Base-by-base conservation (phyloP, 345 rosid species). In the Hibiscus syriacus region DNA sequence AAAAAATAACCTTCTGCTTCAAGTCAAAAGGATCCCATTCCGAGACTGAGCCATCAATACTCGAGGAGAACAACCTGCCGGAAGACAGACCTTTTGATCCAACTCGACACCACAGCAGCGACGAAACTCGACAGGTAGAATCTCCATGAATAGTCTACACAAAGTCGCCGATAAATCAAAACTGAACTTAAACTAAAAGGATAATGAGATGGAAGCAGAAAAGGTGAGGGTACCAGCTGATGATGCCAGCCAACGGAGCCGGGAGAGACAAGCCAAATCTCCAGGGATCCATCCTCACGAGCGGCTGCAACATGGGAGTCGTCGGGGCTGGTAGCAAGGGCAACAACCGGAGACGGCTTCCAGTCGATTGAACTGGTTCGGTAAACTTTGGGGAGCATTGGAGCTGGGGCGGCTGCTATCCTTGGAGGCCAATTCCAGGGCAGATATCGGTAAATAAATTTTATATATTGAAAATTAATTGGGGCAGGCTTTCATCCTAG, bases 181-280 rank as follows among this genome's bases (percentile, higher is more conserved):
- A 43, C 49, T 43, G 17, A 43, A 43, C 49, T 7, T 63, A 53
- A 13, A 72, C 43, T 17, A 58, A 69, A 46, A 20, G 50, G 13
- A 19, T 59, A 27, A 55, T 56, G 3, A 29, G 30, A 14, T 2
- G 64, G 12, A 19, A 26, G 67, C 66, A 49, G 39, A 2, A 20
- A 39, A 38, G n/a, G 0, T 25, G 13, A n/a, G 53, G 20, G 67
- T 79, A 93, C 97, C 87, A 90, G 87, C 75, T 90, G 98, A 75
- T 92, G 84, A 93, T 93, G 97, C 98, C 98, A 93, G 59, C 97
- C 94, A 50, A 89, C 86, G 50, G 97, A 82, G 67, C 97, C 97
- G 32, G 97, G 96, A 48, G 96, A 88, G 14, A 93, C 96, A 10
- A 90, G 96, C 98, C 98, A 90, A 81, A 93, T 84, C 88, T 93